phyloP scores from a whole-genome alignment of 2,329 filamentous ascomycete genomes.

The Diaporthe longicolla region DNA sequence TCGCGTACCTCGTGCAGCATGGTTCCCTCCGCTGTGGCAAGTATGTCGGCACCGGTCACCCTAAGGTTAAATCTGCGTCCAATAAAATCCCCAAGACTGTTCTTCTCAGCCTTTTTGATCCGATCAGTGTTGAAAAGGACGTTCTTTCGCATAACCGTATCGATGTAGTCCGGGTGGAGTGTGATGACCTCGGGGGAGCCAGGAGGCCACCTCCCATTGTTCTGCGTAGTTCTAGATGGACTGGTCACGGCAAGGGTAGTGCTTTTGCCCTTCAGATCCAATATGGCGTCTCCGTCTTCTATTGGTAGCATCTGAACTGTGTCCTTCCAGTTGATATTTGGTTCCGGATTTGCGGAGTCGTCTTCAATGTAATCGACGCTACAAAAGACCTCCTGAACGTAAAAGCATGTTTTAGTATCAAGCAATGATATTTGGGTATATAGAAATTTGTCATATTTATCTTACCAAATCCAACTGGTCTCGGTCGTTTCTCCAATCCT shows the following conservation, averaged over 20 bases:
- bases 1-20: slow-evolving; percentile 12
- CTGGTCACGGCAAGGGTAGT: neutral
- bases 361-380: slow-evolving; percentile 4
- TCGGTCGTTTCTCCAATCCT: neutral
- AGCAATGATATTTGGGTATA: slow-evolving; percentile 2
- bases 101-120: slow-evolving; percentile 10
- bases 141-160: neutral
- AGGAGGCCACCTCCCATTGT: slow-evolving; percentile 17
- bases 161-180: slow-evolving; percentile 10
- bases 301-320: slow-evolving; percentile 7
- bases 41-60: slow-evolving; percentile 7
- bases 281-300: neutral
- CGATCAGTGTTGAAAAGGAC: slow-evolving; percentile 17
- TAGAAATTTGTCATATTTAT: neutral
- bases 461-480: slow-evolving; percentile 20
- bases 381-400: slow-evolving; percentile 20
- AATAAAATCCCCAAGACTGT: slow-evolving; percentile 11
- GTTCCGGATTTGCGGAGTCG: neutral
- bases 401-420: slow-evolving; percentile 10
- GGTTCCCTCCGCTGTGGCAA: slow-evolving; percentile 3
- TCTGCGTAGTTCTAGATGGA: slow-evolving; percentile 14
- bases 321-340: slow-evolving; percentile 24
- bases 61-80: neutral
- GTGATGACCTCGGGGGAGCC: slow-evolving; percentile 4
- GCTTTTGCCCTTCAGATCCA: slow-evolving; percentile 12